These are phyloP conservation scores for Pseudoneurospora amorphoporcata DNA, from an alignment of 495 filamentous ascomycete genomes.

Conservation along the genomic window DNA sequence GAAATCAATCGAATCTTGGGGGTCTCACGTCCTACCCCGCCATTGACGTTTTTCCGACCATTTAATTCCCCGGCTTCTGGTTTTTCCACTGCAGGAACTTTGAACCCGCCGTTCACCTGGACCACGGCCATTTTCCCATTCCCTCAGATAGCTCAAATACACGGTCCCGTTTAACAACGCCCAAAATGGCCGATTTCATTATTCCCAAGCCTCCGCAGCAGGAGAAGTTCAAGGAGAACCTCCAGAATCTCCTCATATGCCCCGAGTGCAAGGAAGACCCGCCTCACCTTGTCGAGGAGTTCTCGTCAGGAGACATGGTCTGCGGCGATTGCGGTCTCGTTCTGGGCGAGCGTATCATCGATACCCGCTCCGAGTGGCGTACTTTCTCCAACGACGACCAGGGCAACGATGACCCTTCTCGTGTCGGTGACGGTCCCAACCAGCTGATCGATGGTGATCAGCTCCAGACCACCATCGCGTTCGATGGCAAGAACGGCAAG, in stretches of 20 bases:
- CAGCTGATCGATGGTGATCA: slow-evolving; percentile 82
- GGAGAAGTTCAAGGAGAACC: slow-evolving; percentile 43
- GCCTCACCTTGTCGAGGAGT: slow-evolving; percentile 87
- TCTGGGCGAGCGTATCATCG: slow-evolving; percentile 79
- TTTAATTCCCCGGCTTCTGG: neutral
- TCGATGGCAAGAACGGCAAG: slow-evolving; percentile 56
- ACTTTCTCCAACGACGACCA: slow-evolving; percentile 98
- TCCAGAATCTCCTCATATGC: slow-evolving; percentile 75
- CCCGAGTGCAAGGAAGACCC: slow-evolving; percentile 83
- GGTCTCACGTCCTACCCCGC: neutral
- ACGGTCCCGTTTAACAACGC: neutral
- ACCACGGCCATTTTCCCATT: neutral
- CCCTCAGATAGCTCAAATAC: neutral
- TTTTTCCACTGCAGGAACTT: neutral
- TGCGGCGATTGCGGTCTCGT: slow-evolving; percentile 91
- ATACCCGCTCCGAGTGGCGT: slow-evolving; percentile 94
- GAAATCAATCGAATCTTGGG: neutral
- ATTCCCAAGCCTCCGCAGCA: slow-evolving; percentile 3
- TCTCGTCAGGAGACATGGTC: slow-evolving; percentile 82
- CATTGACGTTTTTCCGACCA: neutral
- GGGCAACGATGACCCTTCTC: slow-evolving; percentile 84
- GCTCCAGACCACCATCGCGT: slow-evolving; percentile 81
- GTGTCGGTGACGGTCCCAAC: slow-evolving; percentile 90
- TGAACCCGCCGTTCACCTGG: neutral
- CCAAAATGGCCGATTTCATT: slow-evolving; percentile 8